Evolutionary conservation across 2,329 filamentous ascomycete species (phyloP), one percentile per base, ranked within the genome.

Genomic region (Magnaporthiopsis incrustans): DNA sequence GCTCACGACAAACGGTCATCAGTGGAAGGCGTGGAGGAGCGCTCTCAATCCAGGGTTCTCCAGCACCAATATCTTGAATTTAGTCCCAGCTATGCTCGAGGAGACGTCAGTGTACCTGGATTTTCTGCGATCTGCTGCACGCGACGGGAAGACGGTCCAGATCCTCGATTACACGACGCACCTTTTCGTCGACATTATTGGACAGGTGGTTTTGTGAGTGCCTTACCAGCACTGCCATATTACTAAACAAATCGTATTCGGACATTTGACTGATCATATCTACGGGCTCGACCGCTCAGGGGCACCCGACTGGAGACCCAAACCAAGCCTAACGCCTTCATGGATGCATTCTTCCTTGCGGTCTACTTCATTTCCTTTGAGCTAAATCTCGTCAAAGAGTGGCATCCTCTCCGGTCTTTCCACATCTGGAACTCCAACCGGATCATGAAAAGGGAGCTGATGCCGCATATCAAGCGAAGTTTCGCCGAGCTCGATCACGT

Each of bases 1-100:
- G 2, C 69, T 78, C 32, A 71, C 71, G 30, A 66, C 73, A 15
- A 74, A 78, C 26, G 77, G 78, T 3, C 68, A 70, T 18, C 71
- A 74, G 62, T 79, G 77, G 77, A 77, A 75, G 67, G 67, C 62
- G 57, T 70, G 71, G 67, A 69, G 75, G 61, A 67, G 66, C 53
- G 67, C 74, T 44, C 77, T 78, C 69, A 77, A 77, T 66, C 74
- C 73, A 4, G 76, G 75, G 7, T 78, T 78, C 67, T 73, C 74
- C 0, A 68, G 69, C 12, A 73, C 69, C 63, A 76, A 78, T 64
- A 63, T 78, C 35, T 69, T 74, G 59, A 71, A 72, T 0, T 65
- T 77, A 27, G 69, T 75, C 1, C 74, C 75, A 2, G 67, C 64
- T n/a, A 71, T 76, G 59, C 65, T 76, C 12, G 71, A 76, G 27